A percentile compares a stretch with the other conserved stretches of the same genome.
Evolutionary conservation across 1,139 yeast species (phyloP).

Genomic region (Ogataea hybrid): DNA sequence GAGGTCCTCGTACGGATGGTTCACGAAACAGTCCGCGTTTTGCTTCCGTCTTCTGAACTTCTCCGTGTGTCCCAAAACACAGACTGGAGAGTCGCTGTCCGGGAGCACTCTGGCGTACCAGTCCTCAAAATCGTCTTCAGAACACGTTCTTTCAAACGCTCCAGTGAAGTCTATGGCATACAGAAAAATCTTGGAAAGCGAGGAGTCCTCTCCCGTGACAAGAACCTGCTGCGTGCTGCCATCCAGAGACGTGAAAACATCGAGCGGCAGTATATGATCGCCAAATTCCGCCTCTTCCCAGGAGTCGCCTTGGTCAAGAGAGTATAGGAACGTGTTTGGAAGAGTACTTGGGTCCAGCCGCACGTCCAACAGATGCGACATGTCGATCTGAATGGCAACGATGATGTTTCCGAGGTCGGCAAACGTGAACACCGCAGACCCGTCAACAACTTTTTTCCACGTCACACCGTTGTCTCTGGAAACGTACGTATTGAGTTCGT

Average conservation of each 20-base stretch:
- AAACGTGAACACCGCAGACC: slow-evolving; percentile 57
- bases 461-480: slow-evolving; percentile 78
- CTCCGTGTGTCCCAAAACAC: slow-evolving; percentile 75
- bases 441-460: slow-evolving; percentile 60
- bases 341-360: slow-evolving; percentile 17
- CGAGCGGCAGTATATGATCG: slow-evolving; percentile 42
- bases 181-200: slow-evolving; percentile 24
- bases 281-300: slow-evolving; percentile 60
- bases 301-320: slow-evolving; percentile 71
- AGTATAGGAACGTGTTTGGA: slow-evolving; percentile 46
- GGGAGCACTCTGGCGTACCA: slow-evolving; percentile 56
- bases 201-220: slow-evolving; percentile 34
- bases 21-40: slow-evolving; percentile 67
- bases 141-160: slow-evolving; percentile 55
- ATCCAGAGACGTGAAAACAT: slow-evolving; percentile 63
- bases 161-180: slow-evolving; percentile 61
- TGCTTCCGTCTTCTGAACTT: slow-evolving; percentile 66
- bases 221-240: slow-evolving; percentile 66
- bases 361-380: slow-evolving; percentile 25
- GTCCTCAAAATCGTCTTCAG: slow-evolving; percentile 60
- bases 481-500: slow-evolving; percentile 49
- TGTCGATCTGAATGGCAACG: slow-evolving; percentile 49
- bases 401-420: slow-evolving; percentile 83
- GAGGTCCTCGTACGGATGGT: slow-evolving; percentile 58
- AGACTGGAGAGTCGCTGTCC: slow-evolving; percentile 49